Conservation (phyloP, 768 basidiomycete species). For the Kwoniella sp. region DNA sequence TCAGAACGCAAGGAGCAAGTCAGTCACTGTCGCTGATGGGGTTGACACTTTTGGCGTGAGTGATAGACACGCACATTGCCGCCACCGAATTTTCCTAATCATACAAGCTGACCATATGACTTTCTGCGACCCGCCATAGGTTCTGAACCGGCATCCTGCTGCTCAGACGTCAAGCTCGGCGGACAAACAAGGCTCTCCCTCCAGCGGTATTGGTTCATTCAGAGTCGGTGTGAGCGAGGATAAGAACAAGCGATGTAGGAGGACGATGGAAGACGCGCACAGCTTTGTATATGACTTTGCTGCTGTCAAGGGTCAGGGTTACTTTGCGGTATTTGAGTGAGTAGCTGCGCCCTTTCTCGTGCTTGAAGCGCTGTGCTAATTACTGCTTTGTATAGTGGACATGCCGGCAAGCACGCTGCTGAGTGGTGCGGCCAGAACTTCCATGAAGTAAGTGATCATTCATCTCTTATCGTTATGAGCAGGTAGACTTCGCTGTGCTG, state of each 20-base stretch:
- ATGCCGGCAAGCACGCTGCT: constrained; percentile 97
- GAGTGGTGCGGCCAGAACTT: constrained; percentile 98
- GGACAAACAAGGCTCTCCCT: constrained; percentile 19
- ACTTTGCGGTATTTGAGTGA: constrained; percentile 92
- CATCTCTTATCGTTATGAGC: neutral
- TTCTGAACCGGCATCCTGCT: constrained; percentile 72
- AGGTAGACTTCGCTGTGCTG: constrained; percentile 4
- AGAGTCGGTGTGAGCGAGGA: constrained; percentile 79
- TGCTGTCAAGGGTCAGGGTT: constrained; percentile 87
- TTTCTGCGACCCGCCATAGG: constrained; percentile 56
- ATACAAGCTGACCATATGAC: neutral
- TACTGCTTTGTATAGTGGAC: constrained; percentile 61
- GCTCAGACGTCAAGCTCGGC: constrained; percentile 1
- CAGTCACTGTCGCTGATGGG: constrained; percentile 73
- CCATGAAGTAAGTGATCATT: constrained; percentile 66
- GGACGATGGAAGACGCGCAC: constrained; percentile 97
- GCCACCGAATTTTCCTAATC: constrained; percentile 59
- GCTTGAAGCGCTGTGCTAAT: neutral
- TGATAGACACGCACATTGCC: constrained; percentile 18
- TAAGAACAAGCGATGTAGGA: constrained; percentile 71
- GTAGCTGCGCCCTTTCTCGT: constrained; percentile 13
- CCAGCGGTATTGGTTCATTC: constrained; percentile 57
- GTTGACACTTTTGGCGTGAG: constrained; percentile 76
- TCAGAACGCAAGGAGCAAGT: constrained; percentile 75
- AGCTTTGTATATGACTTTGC: constrained; percentile 95